Conservation (phyloP, 345 rosid genomes). For the Microthlaspi erraticum region DNA sequence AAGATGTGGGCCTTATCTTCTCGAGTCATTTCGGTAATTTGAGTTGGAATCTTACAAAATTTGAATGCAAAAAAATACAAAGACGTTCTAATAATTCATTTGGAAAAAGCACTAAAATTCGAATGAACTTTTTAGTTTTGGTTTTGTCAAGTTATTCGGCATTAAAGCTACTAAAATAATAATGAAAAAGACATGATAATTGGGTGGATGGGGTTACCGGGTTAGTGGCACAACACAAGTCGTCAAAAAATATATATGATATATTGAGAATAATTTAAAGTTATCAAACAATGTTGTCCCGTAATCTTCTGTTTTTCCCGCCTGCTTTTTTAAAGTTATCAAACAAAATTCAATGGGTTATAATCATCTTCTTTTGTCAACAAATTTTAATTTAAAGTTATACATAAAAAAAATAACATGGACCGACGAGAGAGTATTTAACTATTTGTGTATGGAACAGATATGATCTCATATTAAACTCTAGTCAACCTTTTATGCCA, state of each 20-base stretch:
- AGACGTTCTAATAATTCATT: neutral
- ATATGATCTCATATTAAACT: neutral
- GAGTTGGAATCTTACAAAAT: too few relatives aligned
- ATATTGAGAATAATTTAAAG: too few relatives aligned
- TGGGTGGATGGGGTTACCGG: constrained; percentile 44
- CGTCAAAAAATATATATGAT: neutral
- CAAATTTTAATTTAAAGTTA: too few relatives aligned
- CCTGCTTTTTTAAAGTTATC: constrained; percentile 14
- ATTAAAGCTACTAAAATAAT: constrained; percentile 24
- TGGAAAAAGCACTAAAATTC: constrained; percentile 11
- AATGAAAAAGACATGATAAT: constrained; percentile 36
- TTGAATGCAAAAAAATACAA: neutral
- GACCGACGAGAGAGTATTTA: constrained; percentile 1
- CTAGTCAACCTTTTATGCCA: neutral
- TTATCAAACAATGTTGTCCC: constrained; percentile 24
- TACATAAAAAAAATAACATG: neutral
- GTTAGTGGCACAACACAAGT: constrained; percentile 32
- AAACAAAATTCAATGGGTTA: neutral
- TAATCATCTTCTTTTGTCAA: neutral
- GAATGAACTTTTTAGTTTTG: constrained; percentile 13
- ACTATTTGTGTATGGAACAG: constrained; percentile 10
- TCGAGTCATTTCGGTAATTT: constrained; percentile 11
- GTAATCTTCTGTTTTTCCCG: constrained; percentile 2
- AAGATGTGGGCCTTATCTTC: constrained; percentile 17
- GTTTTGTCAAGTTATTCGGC: constrained; percentile 3